Percentiles rank a stretch among this genome's conserved stretches.
These are phyloP conservation scores for Skeletonema marinoi DNA, from an alignment of 108 stramenopile species.

Conservation along the genomic window DNA sequence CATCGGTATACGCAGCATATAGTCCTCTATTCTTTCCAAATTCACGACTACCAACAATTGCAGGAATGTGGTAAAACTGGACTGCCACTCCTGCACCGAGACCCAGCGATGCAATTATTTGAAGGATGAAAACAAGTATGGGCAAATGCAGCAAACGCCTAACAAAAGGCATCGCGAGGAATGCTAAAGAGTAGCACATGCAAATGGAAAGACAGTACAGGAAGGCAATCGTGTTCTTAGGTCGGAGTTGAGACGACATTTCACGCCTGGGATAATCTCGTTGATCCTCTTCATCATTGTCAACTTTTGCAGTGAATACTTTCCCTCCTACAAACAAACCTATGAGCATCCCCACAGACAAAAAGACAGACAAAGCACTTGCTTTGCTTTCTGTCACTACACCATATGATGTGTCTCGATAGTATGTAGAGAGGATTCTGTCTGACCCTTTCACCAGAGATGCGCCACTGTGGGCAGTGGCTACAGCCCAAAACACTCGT, in stretches of 20 bases:
- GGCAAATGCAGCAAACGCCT: slow-evolving; percentile 54
- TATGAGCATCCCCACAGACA: slow-evolving; percentile 67
- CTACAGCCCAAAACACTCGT: slow-evolving; percentile 80
- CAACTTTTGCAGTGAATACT: slow-evolving; percentile 55
- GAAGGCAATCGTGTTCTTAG: slow-evolving; percentile 67
- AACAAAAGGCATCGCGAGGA: slow-evolving; percentile 67
- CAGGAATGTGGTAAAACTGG: slow-evolving; percentile 79
- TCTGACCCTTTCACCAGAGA: slow-evolving; percentile 71
- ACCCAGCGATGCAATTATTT: slow-evolving; percentile 58
- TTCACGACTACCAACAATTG: slow-evolving; percentile 63
- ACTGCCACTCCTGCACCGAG: slow-evolving; percentile 79
- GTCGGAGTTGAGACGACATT: slow-evolving; percentile 17
- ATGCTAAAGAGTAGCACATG: slow-evolving; percentile 70
- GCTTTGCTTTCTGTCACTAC: slow-evolving; percentile 60
- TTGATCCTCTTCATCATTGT: slow-evolving; percentile 20
- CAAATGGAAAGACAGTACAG: slow-evolving; percentile 74
- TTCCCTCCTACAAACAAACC: slow-evolving; percentile 73
- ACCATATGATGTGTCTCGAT: slow-evolving; percentile 67
- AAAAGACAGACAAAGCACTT: slow-evolving; percentile 66
- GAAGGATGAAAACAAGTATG: slow-evolving; percentile 63
- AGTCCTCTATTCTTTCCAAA: slow-evolving; percentile 79
- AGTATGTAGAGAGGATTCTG: slow-evolving; percentile 75
- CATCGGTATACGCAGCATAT: slow-evolving; percentile 77
- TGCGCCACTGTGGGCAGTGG: slow-evolving; percentile 78
- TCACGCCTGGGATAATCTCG: slow-evolving; percentile 1